Conservation (phyloP, 257 asterid species). For the Eucommia ulmoides region DNA sequence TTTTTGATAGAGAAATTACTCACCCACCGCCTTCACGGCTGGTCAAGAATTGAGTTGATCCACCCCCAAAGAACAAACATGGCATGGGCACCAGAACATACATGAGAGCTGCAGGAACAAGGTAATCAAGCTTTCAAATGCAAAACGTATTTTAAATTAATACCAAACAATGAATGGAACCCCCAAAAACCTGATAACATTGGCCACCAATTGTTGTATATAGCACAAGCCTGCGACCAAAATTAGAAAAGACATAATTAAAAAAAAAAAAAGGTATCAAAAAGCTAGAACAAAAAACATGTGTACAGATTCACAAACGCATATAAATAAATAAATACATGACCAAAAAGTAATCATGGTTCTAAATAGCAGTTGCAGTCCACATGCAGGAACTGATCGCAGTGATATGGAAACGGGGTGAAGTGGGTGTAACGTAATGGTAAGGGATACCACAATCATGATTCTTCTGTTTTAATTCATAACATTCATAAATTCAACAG, state of each 20-base stretch:
- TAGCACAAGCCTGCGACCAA: slow-evolving; percentile 75
- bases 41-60: slow-evolving; percentile 79
- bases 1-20: too few species aligned
- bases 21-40: slow-evolving; percentile 99
- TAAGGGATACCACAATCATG: too few species aligned
- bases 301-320: slow-evolving; percentile 5
- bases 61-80: slow-evolving; percentile 92
- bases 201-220: slow-evolving; percentile 98
- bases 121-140: slow-evolving; percentile 3
- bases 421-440: too few species aligned
- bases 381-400: too few species aligned
- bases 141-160: slow-evolving; percentile 1
- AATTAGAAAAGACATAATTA: neutral
- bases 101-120: slow-evolving; percentile 70
- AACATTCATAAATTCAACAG: too few species aligned
- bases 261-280: slow-evolving; percentile 1
- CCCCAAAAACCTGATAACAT: slow-evolving; percentile 69
- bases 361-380: too few species aligned
- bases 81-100: slow-evolving; percentile 98
- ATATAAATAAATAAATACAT: too few species aligned
- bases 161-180: neutral
- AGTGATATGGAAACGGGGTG: too few species aligned
- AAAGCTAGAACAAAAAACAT: neutral
- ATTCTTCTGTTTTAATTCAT: too few species aligned
- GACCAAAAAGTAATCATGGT: too few species aligned